These are phyloP conservation scores for Ceratocystis lukuohia DNA, from an alignment of 2,329 filamentous ascomycete genomes.

Conservation along the genomic window DNA sequence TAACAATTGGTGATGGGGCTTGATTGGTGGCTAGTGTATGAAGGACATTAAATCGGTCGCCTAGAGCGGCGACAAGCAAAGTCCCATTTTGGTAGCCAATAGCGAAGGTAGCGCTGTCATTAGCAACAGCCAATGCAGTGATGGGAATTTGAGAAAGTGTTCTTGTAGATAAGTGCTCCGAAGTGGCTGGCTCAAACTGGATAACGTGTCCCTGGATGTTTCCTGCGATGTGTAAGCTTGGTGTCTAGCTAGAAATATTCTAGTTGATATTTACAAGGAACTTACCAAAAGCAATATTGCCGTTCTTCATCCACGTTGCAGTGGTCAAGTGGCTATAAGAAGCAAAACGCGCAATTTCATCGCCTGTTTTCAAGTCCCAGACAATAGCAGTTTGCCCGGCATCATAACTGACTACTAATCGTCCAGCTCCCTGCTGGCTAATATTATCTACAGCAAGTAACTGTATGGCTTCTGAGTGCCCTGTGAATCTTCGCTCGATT, in stretches of 20 bases:
- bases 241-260: not conserved
- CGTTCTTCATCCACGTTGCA: conserved; percentile 91
- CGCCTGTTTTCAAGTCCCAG: conserved; percentile 88
- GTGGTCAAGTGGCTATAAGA: conserved; percentile 78
- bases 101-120: conserved; percentile 87
- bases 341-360: conserved; percentile 80
- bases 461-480: conserved; percentile 69
- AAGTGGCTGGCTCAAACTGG: conserved; percentile 82
- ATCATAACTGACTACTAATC: conserved; percentile 88
- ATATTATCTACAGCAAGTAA: conserved; percentile 82
- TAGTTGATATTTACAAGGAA: not conserved
- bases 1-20: conserved; percentile 74
- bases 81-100: conserved; percentile 98
- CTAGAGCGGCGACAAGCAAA: conserved; percentile 74
- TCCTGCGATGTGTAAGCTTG: conserved; percentile 40
- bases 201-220: conserved; percentile 89
- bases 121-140: conserved; percentile 77
- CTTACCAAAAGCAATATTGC: conserved; percentile 91
- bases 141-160: conserved; percentile 89
- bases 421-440: conserved; percentile 71
- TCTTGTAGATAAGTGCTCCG: conserved; percentile 78
- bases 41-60: conserved; percentile 84
- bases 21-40: conserved; percentile 80
- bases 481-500: conserved; percentile 73
- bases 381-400: conserved; percentile 82